Evolutionary conservation across 164 flowering plant species (phyloP).

Genomic region (Liriodendron chinense): DNA sequence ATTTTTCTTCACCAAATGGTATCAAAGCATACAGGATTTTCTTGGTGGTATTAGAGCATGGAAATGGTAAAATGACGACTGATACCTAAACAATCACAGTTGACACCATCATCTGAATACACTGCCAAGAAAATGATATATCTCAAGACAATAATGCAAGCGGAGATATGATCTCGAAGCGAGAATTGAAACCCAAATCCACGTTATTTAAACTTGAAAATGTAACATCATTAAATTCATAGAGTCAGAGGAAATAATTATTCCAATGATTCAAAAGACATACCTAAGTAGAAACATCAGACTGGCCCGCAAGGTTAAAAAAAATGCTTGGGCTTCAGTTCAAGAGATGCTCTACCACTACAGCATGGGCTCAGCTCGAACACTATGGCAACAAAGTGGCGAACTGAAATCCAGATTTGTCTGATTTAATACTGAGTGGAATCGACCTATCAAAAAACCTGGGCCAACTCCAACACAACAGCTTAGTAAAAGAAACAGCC

Average conservation of each 20-base stretch:
- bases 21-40: too few relatives aligned
- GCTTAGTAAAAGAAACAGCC: constrained; percentile 43
- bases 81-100: too few relatives aligned
- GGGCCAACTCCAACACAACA: constrained; percentile 36
- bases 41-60: too few relatives aligned
- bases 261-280: background rate
- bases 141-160: background rate
- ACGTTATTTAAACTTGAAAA: constrained; percentile 7
- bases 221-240: background rate
- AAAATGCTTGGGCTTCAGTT: constrained; percentile 14
- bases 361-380: background rate
- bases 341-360: background rate
- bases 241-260: background rate
- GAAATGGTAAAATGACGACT: too few relatives aligned
- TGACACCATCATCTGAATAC: too few relatives aligned
- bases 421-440: constrained; percentile 18
- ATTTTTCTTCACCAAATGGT: too few relatives aligned
- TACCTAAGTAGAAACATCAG: background rate
- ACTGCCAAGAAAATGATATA: background rate
- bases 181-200: background rate
- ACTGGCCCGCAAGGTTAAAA: constrained; percentile 3
- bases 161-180: background rate
- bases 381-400: background rate
- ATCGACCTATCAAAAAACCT: constrained; percentile 44
- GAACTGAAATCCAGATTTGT: background rate